Conservation (phyloP, 2,329 filamentous ascomycete genomes). For the Penicillium frequentans region DNA sequence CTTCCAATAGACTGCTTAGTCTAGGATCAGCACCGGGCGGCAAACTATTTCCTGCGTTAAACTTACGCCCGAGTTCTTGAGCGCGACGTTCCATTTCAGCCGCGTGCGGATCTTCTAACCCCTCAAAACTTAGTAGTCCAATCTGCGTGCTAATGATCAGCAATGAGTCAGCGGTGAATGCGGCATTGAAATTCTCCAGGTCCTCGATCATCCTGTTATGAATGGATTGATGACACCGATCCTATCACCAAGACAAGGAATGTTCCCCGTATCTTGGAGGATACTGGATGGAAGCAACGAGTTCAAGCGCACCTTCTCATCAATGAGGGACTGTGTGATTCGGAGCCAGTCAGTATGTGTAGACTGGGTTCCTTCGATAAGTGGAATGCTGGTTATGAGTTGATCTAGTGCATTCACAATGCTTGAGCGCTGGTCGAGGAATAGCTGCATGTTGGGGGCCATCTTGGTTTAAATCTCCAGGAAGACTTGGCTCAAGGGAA, state of each 20-base stretch:
- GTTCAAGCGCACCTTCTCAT: background rate
- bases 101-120: background rate
- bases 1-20: background rate
- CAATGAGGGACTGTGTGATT: background rate
- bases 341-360: background rate
- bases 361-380: background rate
- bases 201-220: background rate
- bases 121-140: background rate
- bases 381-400: background rate
- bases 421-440: background rate
- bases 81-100: background rate
- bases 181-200: background rate
- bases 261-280: background rate
- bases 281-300: background rate
- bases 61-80: background rate
- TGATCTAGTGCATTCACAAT: background rate
- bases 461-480: background rate
- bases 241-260: background rate
- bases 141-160: background rate
- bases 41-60: background rate
- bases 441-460: background rate
- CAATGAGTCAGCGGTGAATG: background rate
- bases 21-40: no score
- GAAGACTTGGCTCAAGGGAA: no score
- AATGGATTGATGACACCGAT: background rate